Conservation (phyloP, 2,329 filamentous ascomycete genomes). For the Penicillium psychrosexuale region DNA sequence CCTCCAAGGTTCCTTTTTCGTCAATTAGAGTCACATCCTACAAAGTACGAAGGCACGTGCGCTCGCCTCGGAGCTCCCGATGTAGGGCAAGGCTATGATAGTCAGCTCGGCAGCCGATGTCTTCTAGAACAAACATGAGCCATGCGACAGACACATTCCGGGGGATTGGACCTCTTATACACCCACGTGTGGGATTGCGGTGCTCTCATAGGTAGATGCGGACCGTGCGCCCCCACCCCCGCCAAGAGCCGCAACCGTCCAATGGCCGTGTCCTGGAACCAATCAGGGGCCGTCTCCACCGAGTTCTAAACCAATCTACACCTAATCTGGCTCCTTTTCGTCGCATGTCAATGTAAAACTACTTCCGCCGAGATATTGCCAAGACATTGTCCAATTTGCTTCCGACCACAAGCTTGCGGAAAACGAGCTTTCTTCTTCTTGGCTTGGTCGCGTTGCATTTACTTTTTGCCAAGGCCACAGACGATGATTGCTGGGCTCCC, state of each 20-base stretch:
- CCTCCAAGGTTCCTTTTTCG: background rate
- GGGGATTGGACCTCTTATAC: slow-evolving; percentile 2
- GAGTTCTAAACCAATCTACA: background rate
- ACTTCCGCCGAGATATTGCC: background rate
- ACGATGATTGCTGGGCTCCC: slow-evolving; percentile 1
- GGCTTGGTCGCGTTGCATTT: slow-evolving; percentile 6
- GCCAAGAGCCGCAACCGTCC: slow-evolving; percentile 16
- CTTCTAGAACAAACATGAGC: background rate
- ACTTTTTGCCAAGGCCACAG: slow-evolving; percentile 13
- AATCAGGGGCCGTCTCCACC: background rate
- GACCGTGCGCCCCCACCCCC: slow-evolving; percentile 8
- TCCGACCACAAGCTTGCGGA: slow-evolving; percentile 5
- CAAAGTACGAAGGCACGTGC: background rate
- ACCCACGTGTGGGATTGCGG: slow-evolving; percentile 10
- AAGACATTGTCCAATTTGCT: slow-evolving; percentile 7
- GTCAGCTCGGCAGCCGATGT: background rate
- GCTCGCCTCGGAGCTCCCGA: background rate
- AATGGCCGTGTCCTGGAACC: background rate
- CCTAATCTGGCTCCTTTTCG: slow-evolving; percentile 2
- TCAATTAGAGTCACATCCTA: too few species aligned
- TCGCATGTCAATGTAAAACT: background rate
- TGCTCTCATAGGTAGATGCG: slow-evolving; percentile 16
- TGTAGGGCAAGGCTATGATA: too few species aligned
- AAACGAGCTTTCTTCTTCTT: background rate
- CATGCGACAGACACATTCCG: background rate